phyloP scores from a whole-genome alignment of 257 asterid genomes.

The Ophiorrhiza pumila region DNA sequence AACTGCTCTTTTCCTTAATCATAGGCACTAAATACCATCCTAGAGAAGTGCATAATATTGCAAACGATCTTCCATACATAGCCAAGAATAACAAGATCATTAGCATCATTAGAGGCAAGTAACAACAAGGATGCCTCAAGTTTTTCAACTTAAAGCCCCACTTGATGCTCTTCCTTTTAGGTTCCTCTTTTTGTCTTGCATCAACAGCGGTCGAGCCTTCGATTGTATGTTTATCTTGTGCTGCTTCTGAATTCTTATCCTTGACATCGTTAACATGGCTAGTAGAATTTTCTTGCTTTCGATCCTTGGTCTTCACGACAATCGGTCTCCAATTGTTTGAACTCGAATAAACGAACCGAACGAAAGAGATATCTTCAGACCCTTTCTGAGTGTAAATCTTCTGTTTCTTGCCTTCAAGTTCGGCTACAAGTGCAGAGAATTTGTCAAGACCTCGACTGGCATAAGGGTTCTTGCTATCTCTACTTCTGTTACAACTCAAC shows the following conservation, averaged over 20 bases:
- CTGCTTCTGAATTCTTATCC: background rate
- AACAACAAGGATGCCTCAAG: slow-evolving; percentile 25
- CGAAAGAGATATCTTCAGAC: slow-evolving; percentile 39
- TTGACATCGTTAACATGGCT: background rate
- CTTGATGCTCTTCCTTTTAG: background rate
- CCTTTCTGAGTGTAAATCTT: slow-evolving; percentile 43
- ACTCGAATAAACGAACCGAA: slow-evolving; percentile 35
- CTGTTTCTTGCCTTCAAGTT: slow-evolving; percentile 42
- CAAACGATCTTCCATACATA: slow-evolving; percentile 44
- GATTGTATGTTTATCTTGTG: background rate
- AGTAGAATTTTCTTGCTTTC: background rate
- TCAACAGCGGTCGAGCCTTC: background rate
- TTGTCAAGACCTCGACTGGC: slow-evolving; percentile 50
- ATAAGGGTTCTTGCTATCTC: slow-evolving; percentile 42
- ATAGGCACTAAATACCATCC: slow-evolving; percentile 50
- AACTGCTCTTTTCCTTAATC: slow-evolving; percentile 10
- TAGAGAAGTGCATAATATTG: slow-evolving; percentile 51
- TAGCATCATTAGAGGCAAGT: slow-evolving; percentile 25
- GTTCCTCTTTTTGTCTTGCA: background rate
- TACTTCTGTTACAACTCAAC: background rate
- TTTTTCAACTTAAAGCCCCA: slow-evolving; percentile 3
- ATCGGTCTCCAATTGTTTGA: slow-evolving; percentile 37
- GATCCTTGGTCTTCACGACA: slow-evolving; percentile 34
- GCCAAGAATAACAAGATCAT: slow-evolving; percentile 41
- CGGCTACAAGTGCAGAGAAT: slow-evolving; percentile 42